Evolutionary conservation across 2,329 filamentous ascomycete genomes (phyloP).

Genomic region (Fusarium verticillioides): DNA sequence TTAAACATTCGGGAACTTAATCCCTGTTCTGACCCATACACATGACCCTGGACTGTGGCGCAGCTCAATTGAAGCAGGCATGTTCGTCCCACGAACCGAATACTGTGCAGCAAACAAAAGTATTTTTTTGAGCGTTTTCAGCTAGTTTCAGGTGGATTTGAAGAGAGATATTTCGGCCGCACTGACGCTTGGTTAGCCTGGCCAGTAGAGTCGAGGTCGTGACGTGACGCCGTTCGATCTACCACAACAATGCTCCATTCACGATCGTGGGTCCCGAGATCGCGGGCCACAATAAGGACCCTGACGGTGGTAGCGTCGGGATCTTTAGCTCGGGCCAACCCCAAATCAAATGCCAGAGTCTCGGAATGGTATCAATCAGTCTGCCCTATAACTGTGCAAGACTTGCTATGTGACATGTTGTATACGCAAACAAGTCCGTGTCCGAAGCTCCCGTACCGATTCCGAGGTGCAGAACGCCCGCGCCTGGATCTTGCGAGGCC

Average conservation of each 20-base stretch:
- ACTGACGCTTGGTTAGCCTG: background rate
- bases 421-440: conserved; percentile 8
- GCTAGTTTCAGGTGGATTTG: background rate
- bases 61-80: background rate
- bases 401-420: conserved; percentile 8
- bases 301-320: conserved; percentile 40
- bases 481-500: background rate
- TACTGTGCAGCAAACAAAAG: background rate
- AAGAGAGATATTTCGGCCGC: background rate
- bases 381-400: background rate
- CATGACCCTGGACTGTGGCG: conserved; percentile 13
- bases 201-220: conserved; percentile 7
- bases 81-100: background rate
- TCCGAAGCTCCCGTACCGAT: conserved; percentile 19
- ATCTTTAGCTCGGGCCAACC: conserved; percentile 20
- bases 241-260: conserved; percentile 22
- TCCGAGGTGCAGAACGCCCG: conserved; percentile 5
- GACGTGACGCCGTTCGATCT: conserved; percentile 31
- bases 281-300: conserved; percentile 39
- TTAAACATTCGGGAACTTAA: conserved; percentile 20
- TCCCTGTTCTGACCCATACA: conserved; percentile 10
- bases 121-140: background rate
- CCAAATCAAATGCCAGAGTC: background rate
- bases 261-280: conserved; percentile 40
- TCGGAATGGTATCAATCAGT: background rate